Percentiles rank a stretch among this genome's conserved stretches.
These are phyloP conservation scores for Umbellularia californica DNA, from an alignment of 164 flowering plant genomes.

Conservation along the genomic window DNA sequence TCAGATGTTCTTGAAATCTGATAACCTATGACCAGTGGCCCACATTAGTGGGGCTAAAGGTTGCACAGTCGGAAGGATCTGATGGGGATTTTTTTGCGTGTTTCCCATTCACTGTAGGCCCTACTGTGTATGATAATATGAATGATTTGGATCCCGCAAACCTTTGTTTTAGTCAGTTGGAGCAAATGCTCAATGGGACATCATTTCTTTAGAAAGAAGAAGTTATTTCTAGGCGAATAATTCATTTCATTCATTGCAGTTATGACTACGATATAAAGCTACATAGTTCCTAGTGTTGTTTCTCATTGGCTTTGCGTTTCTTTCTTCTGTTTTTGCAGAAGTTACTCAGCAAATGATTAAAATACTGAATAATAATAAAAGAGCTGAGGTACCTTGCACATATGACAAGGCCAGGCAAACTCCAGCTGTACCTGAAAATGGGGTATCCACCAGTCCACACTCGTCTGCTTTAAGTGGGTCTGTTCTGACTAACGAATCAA, in stretches of 20 bases:
- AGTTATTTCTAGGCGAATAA: neutral
- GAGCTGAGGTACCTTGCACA: conserved; percentile 13
- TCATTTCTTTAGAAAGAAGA: neutral
- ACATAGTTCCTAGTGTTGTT: neutral
- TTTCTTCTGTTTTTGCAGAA: conserved; percentile 30
- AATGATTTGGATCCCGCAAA: neutral
- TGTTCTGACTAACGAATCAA: conserved; percentile 4
- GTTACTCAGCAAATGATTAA: conserved; percentile 43
- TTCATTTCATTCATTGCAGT: neutral
- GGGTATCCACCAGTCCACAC: conserved; percentile 13
- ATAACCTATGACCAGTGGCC: too few relatives aligned
- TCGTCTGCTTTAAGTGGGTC: conserved; percentile 18
- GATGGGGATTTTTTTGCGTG: neutral
- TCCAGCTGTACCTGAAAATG: conserved; percentile 16
- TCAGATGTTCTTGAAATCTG: too few relatives aligned
- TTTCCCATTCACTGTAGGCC: neutral
- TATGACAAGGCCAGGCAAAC: conserved; percentile 15
- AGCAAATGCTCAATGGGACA: neutral
- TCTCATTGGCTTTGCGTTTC: neutral
- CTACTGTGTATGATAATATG: neutral
- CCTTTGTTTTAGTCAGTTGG: neutral
- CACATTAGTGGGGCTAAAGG: too few relatives aligned
- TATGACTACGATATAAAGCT: too few relatives aligned
- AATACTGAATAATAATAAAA: conserved; percentile 29
- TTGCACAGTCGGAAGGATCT: neutral